Conservation (phyloP, 2,329 filamentous ascomycete genomes). For the Colletotrichum karsti region DNA sequence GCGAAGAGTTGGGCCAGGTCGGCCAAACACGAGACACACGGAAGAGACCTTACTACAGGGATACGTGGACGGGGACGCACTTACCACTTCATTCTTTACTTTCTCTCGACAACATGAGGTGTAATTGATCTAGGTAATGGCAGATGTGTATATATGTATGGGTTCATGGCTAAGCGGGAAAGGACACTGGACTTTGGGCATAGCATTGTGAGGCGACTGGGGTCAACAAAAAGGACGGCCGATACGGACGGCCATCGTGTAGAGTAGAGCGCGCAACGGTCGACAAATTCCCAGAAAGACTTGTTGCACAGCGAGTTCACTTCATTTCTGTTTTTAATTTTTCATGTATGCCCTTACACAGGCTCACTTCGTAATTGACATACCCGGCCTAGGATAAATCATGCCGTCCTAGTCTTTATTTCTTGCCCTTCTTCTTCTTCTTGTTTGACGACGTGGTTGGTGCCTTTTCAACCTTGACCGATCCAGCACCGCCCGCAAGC, state of each 20-base stretch:
- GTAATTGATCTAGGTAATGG: constrained; percentile 6
- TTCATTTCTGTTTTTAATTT: constrained; percentile 2
- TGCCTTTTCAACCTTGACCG: constrained; percentile 71
- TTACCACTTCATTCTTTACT: constrained; percentile 7
- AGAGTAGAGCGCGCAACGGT: not conserved
- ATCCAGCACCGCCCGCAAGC: constrained; percentile 69
- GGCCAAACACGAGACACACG: not conserved
- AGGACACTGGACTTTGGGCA: constrained; percentile 20
- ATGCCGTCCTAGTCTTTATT: constrained; percentile 43
- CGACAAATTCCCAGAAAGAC: not conserved
- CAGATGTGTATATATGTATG: constrained; percentile 17
- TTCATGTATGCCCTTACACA: not conserved
- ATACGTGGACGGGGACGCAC: not conserved
- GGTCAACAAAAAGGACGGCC: not conserved
- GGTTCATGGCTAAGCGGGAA: constrained; percentile 16
- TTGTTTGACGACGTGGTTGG: constrained; percentile 48
- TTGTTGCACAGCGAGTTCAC: not conserved
- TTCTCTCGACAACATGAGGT: not conserved
- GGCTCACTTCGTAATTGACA: not conserved
- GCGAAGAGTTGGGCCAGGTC: not conserved
- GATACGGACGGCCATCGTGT: not conserved
- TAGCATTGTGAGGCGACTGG: constrained; percentile 20
- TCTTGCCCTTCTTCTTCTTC: constrained; percentile 64
- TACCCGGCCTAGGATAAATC: not conserved
- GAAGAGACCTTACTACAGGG: not conserved